Evolutionary conservation across 805 yeast species (phyloP).

Genomic region (Teunomyces kruisii): DNA sequence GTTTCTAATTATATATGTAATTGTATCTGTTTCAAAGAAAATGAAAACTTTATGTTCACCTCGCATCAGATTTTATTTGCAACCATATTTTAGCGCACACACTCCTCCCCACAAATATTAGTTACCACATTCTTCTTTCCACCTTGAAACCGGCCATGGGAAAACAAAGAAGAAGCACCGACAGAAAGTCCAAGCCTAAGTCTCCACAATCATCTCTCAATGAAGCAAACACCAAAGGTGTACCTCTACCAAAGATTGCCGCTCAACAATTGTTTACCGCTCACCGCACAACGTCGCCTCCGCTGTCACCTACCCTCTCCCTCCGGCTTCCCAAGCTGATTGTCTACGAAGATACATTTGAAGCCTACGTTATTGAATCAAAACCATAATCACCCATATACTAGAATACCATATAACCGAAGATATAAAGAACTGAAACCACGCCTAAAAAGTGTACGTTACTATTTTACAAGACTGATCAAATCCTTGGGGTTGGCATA

Average conservation of each 20-base stretch:
- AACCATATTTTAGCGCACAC: not conserved
- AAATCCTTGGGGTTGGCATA: slow-evolving; percentile 41
- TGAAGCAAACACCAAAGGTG: too few species aligned
- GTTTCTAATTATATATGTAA: slow-evolving; percentile 5
- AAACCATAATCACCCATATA: not conserved
- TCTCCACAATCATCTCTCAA: not conserved
- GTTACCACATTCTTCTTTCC: too few species aligned
- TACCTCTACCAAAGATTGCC: too few species aligned
- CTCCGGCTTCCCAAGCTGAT: not conserved
- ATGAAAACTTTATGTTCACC: not conserved
- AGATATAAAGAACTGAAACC: not conserved
- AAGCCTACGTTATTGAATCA: not conserved
- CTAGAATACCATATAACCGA: not conserved
- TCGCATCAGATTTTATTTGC: not conserved
- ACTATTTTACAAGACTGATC: slow-evolving; percentile 7
- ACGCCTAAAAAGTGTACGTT: too few species aligned
- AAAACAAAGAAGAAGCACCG: not conserved
- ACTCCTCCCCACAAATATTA: not conserved
- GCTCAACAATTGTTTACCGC: too few species aligned
- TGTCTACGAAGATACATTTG: not conserved
- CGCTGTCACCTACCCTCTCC: too few species aligned
- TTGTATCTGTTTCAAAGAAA: not conserved
- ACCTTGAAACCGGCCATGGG: not conserved
- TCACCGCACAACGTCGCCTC: too few species aligned
- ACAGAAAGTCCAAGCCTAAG: not conserved